Evolutionary conservation across 306 rosid genomes (phyloP), one percentile per base, ranked within the genome.

Genomic region (Echinosophora koreensis): DNA sequence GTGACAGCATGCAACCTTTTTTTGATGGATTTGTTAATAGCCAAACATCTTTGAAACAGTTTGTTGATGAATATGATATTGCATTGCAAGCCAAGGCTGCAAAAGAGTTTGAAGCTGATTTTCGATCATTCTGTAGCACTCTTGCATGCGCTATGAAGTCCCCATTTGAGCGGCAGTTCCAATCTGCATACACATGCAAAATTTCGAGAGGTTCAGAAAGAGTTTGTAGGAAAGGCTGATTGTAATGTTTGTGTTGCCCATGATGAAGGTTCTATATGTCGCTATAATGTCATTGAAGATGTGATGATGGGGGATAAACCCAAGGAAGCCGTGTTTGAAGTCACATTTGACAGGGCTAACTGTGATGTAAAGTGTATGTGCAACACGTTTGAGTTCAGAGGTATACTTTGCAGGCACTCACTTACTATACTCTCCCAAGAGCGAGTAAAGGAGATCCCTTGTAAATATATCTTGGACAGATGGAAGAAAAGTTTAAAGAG

Each of bases 211-310:
- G 55, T 49, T 49, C 55, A 14, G 15, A 49, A 49, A 12, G 55
- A 15, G 6, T 55, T 55, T 55, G 28, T 55, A 6, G 60, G 60
- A 55, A 55, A 55, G 60, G 60, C 60, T 55, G 60, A 55, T 55
- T 55, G 60, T 55, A 16, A 55, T 55, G 60, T 55, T 15, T 7
- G 32, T 17, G 60, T 55, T 55, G 60, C 60, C 49, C 60, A 5
- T 7, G 60, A 55, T 17, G 32, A 17, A 55, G 60, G 60, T 17
- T 55, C 60, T 16, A 16, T 17, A 7, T 55, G 60, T 55, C 60
- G 11, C 32, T 55, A 55, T 8, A 55, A 55, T 55, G 60, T 55
- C 30, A 55, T 55, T 18, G 60, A 55, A 55, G 60, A 55, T 55
- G 60, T 55, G 28, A 55, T 55, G 11, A 17, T 55, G 28, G 60